These are phyloP conservation scores for Stentor coeruleus DNA, from an alignment of 73 alveolate genomes.

Conservation along the genomic window DNA sequence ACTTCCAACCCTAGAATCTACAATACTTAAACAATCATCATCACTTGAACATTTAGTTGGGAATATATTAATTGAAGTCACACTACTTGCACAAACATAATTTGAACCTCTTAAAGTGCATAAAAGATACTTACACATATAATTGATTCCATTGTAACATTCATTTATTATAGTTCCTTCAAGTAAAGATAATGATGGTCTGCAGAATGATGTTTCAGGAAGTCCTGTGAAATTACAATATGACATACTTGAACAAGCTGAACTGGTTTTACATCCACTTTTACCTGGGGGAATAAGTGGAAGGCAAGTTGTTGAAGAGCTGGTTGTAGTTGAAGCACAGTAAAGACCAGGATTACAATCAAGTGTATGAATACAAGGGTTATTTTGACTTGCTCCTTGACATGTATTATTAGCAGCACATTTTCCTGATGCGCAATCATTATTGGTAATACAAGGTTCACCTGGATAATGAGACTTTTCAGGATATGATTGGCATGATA, in stretches of 20 bases:
- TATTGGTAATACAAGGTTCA: neutral
- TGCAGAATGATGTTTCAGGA: neutral
- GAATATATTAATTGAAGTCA: neutral
- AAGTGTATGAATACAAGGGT: neutral
- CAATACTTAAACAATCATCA: neutral
- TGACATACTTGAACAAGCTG: neutral
- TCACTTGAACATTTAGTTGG: neutral
- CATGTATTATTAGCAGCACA: neutral
- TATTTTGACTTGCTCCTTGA: neutral
- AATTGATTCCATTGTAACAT: neutral
- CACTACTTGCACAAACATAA: neutral
- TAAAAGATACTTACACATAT: neutral
- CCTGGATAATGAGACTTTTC: neutral
- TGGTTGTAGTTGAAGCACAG: neutral
- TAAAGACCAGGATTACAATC: neutral
- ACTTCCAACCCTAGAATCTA: neutral
- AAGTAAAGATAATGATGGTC: neutral
- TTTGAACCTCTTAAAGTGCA: neutral
- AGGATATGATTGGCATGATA: neutral
- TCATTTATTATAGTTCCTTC: neutral
- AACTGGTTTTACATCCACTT: neutral
- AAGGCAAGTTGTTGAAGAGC: neutral
- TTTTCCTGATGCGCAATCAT: neutral
- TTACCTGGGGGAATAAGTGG: neutral
- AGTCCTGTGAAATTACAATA: neutral